These are phyloP conservation scores for Cucurbita pepo DNA, from an alignment of 306 rosid species.

Conservation along the genomic window DNA sequence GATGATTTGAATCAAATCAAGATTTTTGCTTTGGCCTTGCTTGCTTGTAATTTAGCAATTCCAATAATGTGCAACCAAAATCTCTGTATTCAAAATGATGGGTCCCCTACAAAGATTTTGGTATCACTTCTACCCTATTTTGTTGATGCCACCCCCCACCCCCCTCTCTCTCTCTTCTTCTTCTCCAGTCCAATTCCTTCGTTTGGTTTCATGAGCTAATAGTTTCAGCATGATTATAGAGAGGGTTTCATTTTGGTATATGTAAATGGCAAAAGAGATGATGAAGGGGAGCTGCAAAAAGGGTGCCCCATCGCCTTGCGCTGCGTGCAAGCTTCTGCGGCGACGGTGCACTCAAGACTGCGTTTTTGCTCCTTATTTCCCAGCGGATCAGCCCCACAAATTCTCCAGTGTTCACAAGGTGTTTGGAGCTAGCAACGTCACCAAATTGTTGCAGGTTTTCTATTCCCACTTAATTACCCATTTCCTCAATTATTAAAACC, in stretches of 20 bases:
- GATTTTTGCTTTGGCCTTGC: background rate
- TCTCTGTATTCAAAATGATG: background rate
- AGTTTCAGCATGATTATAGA: no score
- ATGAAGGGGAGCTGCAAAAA: background rate
- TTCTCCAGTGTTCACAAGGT: background rate
- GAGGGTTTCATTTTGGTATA: background rate
- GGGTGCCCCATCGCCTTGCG: background rate
- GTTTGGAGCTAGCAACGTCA: constrained; percentile 4
- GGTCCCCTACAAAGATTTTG: background rate
- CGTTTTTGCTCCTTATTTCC: background rate
- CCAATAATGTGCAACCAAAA: background rate
- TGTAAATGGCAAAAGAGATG: background rate
- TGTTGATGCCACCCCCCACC: background rate
- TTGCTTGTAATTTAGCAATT: background rate
- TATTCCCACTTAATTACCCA: background rate
- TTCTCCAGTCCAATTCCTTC: background rate
- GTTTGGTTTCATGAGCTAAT: no score
- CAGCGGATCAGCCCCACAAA: background rate
- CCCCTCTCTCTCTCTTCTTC: background rate
- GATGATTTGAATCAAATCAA: background rate
- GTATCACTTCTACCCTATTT: background rate
- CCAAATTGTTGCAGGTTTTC: constrained; percentile 2
- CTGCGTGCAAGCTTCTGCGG: constrained; percentile 3
- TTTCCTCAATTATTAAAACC: background rate
- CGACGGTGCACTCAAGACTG: background rate